Evolutionary conservation across 169 alveolate genomes (phyloP).

Genomic region (Babesia gibsoni): DNA sequence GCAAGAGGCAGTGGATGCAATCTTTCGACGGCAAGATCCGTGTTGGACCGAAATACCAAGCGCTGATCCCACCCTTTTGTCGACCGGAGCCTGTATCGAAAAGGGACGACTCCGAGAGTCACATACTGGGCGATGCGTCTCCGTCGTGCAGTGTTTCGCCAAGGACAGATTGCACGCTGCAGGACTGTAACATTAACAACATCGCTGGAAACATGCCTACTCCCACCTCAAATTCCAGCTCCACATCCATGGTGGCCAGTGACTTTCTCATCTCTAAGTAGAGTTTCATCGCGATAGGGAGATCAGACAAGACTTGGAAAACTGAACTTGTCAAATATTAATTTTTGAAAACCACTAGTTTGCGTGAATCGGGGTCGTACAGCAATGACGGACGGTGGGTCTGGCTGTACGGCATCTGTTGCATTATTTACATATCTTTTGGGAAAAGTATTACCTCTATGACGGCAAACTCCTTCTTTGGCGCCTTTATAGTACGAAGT

Average conservation of each 20-base stretch:
- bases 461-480: neutral
- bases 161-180: too few relatives aligned
- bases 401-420: conserved; percentile 49
- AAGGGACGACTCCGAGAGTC: too few relatives aligned
- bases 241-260: neutral
- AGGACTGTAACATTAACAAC: too few relatives aligned
- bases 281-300: too few relatives aligned
- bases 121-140: too few relatives aligned
- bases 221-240: too few relatives aligned
- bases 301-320: neutral
- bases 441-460: conserved; percentile 6
- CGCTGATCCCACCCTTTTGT: conserved; percentile 68
- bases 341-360: conserved; percentile 17
- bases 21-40: conserved; percentile 55
- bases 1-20: conserved; percentile 65
- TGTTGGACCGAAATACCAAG: conserved; percentile 65
- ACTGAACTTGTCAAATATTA: neutral
- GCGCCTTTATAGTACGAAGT: neutral
- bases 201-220: too few relatives aligned
- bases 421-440: neutral
- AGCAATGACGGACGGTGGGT: conserved; percentile 51
- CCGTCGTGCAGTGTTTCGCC: too few relatives aligned
- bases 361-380: conserved; percentile 28
- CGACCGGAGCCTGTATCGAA: neutral
- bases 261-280: conserved; percentile 19